phyloP scores from a whole-genome alignment of 2,329 filamentous ascomycete genomes.

The Fusarium luffae region DNA sequence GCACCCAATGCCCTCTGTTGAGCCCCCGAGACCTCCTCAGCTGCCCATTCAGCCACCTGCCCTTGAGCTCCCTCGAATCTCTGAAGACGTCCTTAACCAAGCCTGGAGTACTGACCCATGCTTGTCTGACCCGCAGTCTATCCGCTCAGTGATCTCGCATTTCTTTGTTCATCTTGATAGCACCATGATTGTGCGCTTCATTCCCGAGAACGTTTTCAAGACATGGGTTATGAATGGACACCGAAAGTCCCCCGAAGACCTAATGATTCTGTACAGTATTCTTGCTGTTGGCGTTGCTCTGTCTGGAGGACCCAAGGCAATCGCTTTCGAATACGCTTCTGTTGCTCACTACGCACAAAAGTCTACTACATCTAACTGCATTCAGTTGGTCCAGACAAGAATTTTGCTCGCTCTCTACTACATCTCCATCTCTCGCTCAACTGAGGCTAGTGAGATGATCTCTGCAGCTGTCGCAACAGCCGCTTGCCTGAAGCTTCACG shows the following conservation, averaged over 20 bases:
- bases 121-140: conserved; percentile 55
- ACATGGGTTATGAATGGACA: conserved; percentile 52
- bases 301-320: conserved; percentile 52
- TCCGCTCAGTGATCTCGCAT: conserved; percentile 53
- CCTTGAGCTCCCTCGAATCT: conserved; percentile 59
- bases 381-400: conserved; percentile 75
- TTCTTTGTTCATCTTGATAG: conserved; percentile 58
- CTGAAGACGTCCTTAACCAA: conserved; percentile 60
- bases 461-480: conserved; percentile 71
- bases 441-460: conserved; percentile 71
- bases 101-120: conserved; percentile 64
- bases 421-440: conserved; percentile 68
- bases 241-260: conserved; percentile 55
- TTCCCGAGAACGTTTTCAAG: conserved; percentile 55
- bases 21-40: conserved; percentile 52
- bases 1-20: conserved; percentile 47
- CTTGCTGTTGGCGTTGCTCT: conserved; percentile 54
- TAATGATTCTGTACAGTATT: conserved; percentile 60
- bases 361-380: conserved; percentile 44
- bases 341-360: conserved; percentile 68
- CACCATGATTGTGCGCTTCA: conserved; percentile 55
- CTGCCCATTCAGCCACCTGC: conserved; percentile 51
- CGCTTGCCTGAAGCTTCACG: conserved; percentile 69
- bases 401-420: conserved; percentile 75
- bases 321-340: conserved; percentile 56